phyloP scores from a whole-genome alignment of 2,329 filamentous ascomycete species.

The Stemphylium beticola region DNA sequence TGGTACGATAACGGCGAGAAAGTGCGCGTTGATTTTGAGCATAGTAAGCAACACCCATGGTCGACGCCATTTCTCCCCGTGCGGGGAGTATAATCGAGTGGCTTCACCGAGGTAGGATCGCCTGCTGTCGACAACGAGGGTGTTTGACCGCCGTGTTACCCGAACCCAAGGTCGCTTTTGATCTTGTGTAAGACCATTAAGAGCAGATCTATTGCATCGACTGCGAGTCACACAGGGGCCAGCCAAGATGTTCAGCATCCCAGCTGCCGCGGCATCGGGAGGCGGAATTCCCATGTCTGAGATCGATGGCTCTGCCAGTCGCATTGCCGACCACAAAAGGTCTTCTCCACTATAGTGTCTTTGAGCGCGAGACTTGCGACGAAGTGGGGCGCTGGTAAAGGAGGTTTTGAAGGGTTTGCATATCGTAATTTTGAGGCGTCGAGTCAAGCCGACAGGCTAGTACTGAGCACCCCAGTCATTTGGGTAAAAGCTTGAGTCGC shows the following conservation, averaged over 20 bases:
- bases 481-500: conserved; percentile 11
- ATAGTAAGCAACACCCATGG: background rate
- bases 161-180: background rate
- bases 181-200: background rate
- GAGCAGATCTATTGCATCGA: background rate
- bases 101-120: background rate
- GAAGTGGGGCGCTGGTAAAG: background rate
- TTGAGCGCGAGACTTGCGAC: background rate
- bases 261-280: conserved; percentile 3
- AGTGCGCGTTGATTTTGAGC: background rate
- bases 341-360: background rate
- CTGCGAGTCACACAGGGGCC: conserved; percentile 1
- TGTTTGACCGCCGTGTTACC: background rate
- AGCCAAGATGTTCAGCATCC: background rate
- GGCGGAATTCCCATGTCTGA: background rate
- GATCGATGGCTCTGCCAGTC: background rate
- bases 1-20: background rate
- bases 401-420: background rate
- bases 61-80: conserved; percentile 1
- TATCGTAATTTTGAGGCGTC: conserved; percentile 5
- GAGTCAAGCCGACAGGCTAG: conserved; percentile 6
- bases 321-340: background rate
- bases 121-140: background rate
- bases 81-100: background rate
- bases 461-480: conserved; percentile 6